Percentiles rank a stretch among this genome's conserved stretches.
phyloP scores from a whole-genome alignment of 2,329 filamentous ascomycete genomes.

The Cladosporium phlei region DNA sequence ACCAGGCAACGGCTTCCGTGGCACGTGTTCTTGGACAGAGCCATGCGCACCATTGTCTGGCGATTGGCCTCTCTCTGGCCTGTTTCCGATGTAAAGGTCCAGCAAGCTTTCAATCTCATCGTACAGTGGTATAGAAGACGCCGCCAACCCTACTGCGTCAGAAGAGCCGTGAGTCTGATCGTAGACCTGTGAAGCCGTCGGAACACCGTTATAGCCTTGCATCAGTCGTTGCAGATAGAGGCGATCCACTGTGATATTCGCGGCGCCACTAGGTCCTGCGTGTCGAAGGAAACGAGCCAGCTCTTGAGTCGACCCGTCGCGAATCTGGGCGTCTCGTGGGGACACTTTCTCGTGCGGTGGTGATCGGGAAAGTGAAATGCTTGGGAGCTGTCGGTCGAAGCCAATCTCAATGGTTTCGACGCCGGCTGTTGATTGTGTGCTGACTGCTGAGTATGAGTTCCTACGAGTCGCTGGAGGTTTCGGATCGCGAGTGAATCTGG shows the following conservation, averaged over 20 bases:
- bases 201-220: not conserved
- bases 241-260: not conserved
- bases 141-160: too few species aligned
- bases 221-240: conserved; percentile 8
- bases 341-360: not conserved
- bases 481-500: too few species aligned
- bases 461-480: too few species aligned
- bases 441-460: too few species aligned
- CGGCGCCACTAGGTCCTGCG: conserved; percentile 4
- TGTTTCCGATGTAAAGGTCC: not conserved
- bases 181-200: not conserved
- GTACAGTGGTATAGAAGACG: not conserved
- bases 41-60: too few species aligned
- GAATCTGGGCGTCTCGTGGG: conserved; percentile 5
- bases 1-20: not conserved
- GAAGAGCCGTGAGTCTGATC: not conserved
- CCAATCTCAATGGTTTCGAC: too few species aligned
- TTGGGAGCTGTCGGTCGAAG: too few species aligned
- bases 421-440: too few species aligned
- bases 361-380: too few species aligned
- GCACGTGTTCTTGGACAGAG: not conserved
- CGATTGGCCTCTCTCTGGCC: not conserved
- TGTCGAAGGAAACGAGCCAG: conserved; percentile 16
- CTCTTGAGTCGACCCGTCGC: conserved; percentile 11
- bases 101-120: not conserved